Base-by-base conservation (phyloP, 106 monocot species). In the Allium fistulosum region DNA sequence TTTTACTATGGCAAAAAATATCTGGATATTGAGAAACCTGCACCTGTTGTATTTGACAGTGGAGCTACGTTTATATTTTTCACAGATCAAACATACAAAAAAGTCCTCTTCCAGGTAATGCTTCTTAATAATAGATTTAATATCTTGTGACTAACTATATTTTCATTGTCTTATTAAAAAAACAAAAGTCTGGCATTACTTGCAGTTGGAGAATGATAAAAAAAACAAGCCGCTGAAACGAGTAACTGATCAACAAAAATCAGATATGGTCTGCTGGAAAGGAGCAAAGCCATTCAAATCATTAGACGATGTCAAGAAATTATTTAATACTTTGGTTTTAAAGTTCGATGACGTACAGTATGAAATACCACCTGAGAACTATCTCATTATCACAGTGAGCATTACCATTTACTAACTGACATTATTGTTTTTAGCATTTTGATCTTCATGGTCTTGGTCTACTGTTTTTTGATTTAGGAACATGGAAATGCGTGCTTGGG, bases 51-150 rank as follows among this genome's bases (percentile, higher is more conserved):
- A 0, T 80, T 97, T 51, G 96, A 97, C 71, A 92, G 86, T 58
- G 92, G 96, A 7, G 89, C 92, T 80, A 82, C 96, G 58, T 96
- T 80, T 62, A 96, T 84, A 8, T 96, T 88, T 74, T 82, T 92
- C 53, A 62, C 78, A 0, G 53, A 65, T 45, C 77, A 72, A 53
- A 78, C 86, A 1, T 96, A 89, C 63, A 72, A 87, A 68, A 73
- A 79, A 7, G 62, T 92, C 37, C 63, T 96, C 28, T 62, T 71
- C 17, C 75, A 74, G 78, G 97, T 97, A 80, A 68, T 10, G 18
- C 22, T 22, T 55, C 15, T 55, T 55, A 6, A 8, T 16, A 67
- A 2, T 58, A 7, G 8, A 22, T 22, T 22, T 22, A 22, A 22
- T 22, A 22, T 22, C 47, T 53, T 28, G 37, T 26, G 7, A n/a